Percentiles rank a stretch among this genome's conserved stretches.
Evolutionary conservation across 23 red algal genomes (phyloP).

Genomic region (Gracilaria vermiculophylla): DNA sequence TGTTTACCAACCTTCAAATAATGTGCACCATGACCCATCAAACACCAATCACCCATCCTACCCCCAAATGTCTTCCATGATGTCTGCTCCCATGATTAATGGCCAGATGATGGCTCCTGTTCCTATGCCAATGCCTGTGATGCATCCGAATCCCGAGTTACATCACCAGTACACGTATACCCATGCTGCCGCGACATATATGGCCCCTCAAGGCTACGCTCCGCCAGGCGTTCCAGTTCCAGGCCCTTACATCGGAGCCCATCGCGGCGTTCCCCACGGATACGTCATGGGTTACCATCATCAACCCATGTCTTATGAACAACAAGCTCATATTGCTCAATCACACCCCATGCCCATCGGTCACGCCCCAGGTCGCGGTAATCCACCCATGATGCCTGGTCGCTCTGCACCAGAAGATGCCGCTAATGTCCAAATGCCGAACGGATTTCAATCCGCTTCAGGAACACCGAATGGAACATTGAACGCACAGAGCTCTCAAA

Average conservation of each 20-base stretch:
- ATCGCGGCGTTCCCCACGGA: neutral
- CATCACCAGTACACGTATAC: constrained; percentile 16
- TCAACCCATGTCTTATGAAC: neutral
- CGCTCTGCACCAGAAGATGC: neutral
- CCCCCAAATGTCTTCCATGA: constrained; percentile 11
- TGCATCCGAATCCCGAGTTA: constrained; percentile 2
- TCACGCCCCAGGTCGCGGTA: neutral
- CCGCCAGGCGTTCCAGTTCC: constrained; percentile 17
- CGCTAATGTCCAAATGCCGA: neutral
- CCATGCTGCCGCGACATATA: constrained; percentile 14
- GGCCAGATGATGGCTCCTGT: constrained; percentile 22
- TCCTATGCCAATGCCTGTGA: constrained; percentile 35
- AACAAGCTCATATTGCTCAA: neutral
- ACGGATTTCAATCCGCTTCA: neutral
- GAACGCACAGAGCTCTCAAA: neutral
- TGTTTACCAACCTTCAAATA: neutral
- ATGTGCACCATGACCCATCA: constrained; percentile 13
- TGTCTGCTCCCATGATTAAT: constrained; percentile 32
- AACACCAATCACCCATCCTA: neutral
- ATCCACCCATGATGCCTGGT: neutral
- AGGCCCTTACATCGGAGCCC: constrained; percentile 8
- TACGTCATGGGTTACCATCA: neutral
- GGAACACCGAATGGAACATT: neutral
- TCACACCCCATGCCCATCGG: neutral
- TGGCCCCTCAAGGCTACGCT: constrained; percentile 13